These are phyloP conservation scores for Gardenia jasminoides DNA, from an alignment of 257 asterid genomes.

Conservation along the genomic window DNA sequence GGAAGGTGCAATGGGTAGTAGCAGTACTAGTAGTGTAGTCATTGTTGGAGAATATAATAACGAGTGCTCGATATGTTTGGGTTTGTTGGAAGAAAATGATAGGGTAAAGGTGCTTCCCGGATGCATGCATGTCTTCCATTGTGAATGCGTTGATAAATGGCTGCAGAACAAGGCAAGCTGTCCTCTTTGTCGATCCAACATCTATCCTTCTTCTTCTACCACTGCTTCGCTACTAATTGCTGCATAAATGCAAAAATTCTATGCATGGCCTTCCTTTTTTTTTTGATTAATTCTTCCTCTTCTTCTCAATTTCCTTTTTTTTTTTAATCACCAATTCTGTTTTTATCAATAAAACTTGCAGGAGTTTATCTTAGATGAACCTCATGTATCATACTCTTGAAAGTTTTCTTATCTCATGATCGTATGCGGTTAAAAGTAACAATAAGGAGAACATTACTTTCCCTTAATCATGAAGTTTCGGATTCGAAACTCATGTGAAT, in stretches of 20 bases:
- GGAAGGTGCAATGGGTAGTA: background rate
- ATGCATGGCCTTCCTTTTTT: no score
- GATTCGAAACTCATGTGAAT: no score
- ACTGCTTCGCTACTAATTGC: background rate
- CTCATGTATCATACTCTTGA: no score
- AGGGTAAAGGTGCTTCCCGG: conserved; percentile 20
- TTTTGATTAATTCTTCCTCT: no score
- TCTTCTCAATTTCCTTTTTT: no score
- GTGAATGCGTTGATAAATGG: conserved; percentile 28
- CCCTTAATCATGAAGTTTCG: no score
- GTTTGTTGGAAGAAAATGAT: conserved; percentile 24
- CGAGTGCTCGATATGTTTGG: conserved; percentile 30
- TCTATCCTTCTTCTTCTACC: conserved; percentile 5
- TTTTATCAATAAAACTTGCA: no score
- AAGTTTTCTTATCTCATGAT: no score
- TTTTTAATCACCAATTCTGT: no score
- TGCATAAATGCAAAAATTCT: background rate
- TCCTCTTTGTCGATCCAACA: conserved; percentile 29
- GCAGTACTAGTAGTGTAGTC: background rate
- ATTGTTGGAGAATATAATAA: background rate
- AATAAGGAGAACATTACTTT: no score
- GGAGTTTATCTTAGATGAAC: no score
- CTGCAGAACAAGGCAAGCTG: conserved; percentile 20
- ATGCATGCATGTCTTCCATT: conserved; percentile 26
- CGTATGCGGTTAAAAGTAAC: no score